Percentiles rank a stretch among this genome's conserved stretches.
These are phyloP conservation scores for Spiromastix sp. DNA, from an alignment of 2,329 filamentous ascomycete genomes.

Conservation along the genomic window DNA sequence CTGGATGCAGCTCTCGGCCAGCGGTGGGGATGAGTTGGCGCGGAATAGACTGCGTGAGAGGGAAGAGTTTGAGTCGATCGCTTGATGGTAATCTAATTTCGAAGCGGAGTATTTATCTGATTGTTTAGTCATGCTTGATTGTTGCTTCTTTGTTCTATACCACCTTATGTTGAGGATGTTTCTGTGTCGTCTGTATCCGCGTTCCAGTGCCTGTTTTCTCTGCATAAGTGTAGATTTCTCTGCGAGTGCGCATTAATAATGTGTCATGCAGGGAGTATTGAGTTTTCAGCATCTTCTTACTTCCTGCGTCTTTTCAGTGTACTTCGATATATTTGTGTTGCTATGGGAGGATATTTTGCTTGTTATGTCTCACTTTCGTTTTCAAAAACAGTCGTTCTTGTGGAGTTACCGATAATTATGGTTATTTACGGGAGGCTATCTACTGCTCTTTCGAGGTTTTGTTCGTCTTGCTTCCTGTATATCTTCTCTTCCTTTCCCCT, in stretches of 20 bases:
- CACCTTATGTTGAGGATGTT: neutral
- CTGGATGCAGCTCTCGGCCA: conserved; percentile 88
- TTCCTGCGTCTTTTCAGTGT: no score
- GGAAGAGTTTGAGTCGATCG: conserved; percentile 51
- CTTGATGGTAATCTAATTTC: conserved; percentile 24
- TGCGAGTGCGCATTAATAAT: no score
- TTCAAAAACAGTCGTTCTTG: no score
- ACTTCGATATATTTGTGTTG: no score
- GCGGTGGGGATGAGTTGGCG: conserved; percentile 77
- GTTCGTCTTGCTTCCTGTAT: no score
- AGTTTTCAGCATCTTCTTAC: neutral
- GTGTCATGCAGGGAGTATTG: neutral
- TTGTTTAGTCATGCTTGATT: neutral
- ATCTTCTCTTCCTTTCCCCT: no score
- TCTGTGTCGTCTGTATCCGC: neutral
- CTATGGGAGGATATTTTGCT: neutral
- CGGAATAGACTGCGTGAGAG: conserved; percentile 69
- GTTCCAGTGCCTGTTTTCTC: neutral
- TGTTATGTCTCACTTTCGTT: neutral
- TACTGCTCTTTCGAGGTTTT: no score
- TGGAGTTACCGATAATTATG: no score
- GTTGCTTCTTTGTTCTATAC: neutral
- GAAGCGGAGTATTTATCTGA: neutral
- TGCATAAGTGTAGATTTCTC: neutral
- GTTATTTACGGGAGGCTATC: neutral